Conservation (phyloP, 1,284 basidiomycete genomes). For the Boletus smithii region DNA sequence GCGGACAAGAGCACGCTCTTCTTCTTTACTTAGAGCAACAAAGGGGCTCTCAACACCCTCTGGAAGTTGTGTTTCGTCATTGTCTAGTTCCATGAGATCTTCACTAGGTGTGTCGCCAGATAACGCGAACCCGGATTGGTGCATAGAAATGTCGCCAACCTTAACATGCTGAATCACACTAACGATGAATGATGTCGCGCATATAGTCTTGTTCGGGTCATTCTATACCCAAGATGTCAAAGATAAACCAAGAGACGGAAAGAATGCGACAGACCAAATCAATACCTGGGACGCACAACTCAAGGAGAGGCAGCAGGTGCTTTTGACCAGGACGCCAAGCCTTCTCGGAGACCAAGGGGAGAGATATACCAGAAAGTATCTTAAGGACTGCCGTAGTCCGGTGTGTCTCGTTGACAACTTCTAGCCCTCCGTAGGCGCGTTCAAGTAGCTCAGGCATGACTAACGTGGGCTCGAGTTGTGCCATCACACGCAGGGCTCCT, state of each 20-base stretch:
- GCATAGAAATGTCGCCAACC: slow-evolving; percentile 74
- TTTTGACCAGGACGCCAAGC: slow-evolving; percentile 86
- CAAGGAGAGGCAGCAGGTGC: slow-evolving; percentile 84
- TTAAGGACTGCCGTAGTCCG: slow-evolving; percentile 89
- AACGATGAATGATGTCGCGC: slow-evolving; percentile 77
- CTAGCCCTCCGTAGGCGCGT: slow-evolving; percentile 86
- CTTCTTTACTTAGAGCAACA: slow-evolving; percentile 55
- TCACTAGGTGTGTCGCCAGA: slow-evolving; percentile 52
- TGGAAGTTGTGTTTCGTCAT: slow-evolving; percentile 44
- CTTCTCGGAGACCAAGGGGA: slow-evolving; percentile 75
- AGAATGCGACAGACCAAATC: slow-evolving; percentile 58
- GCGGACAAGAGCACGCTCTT: slow-evolving; percentile 71
- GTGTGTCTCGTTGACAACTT: slow-evolving; percentile 94
- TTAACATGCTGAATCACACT: slow-evolving; percentile 78
- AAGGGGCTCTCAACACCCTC: slow-evolving; percentile 54
- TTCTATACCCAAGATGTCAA: slow-evolving; percentile 50
- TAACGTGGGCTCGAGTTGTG: slow-evolving; percentile 80
- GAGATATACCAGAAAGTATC: slow-evolving; percentile 78
- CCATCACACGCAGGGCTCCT: slow-evolving; percentile 68
- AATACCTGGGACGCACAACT: slow-evolving; percentile 88
- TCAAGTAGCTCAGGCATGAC: slow-evolving; percentile 94
- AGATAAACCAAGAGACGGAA: not conserved
- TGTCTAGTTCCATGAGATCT: slow-evolving; percentile 53
- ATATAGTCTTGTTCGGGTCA: slow-evolving; percentile 89
- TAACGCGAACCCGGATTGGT: slow-evolving; percentile 51